phyloP scores from a whole-genome alignment of 306 rosid species.

The Begonia fuchsioides region DNA sequence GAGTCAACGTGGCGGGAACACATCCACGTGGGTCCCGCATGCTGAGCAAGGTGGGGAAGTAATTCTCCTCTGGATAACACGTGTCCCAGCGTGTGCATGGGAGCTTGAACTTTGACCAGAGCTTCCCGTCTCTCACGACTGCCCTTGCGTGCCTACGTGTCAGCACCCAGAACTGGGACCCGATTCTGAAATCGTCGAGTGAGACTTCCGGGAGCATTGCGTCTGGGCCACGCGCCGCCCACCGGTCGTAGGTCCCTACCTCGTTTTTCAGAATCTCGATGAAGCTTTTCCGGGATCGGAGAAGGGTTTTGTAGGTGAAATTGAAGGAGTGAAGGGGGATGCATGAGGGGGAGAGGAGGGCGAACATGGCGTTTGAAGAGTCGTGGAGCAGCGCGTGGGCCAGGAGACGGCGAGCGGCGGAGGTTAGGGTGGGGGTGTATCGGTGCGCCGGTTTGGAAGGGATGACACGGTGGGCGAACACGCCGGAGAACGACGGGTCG shows the following conservation, averaged over 20 bases:
- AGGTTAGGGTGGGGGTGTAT: constrained; percentile 25
- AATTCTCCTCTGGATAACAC: constrained; percentile 64
- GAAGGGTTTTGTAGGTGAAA: constrained; percentile 36
- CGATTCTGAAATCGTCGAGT: constrained; percentile 41
- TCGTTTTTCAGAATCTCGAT: constrained; percentile 48
- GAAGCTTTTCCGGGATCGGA: constrained; percentile 30
- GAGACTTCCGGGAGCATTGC: constrained; percentile 52
- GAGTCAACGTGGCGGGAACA: constrained; percentile 59
- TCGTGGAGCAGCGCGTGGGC: constrained; percentile 55
- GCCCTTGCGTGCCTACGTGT: constrained; percentile 61
- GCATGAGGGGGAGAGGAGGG: constrained; percentile 44
- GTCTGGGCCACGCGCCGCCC: constrained; percentile 55
- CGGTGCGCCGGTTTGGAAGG: constrained; percentile 32
- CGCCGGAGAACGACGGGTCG: constrained; percentile 40
- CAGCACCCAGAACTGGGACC: constrained; percentile 62
- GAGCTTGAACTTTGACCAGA: constrained; percentile 44
- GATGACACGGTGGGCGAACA: constrained; percentile 33
- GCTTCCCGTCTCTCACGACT: constrained; percentile 22
- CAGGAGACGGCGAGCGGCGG: constrained; percentile 42
- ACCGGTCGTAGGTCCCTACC: constrained; percentile 17
- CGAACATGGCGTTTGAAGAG: constrained; percentile 36
- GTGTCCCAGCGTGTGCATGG: constrained; percentile 31
- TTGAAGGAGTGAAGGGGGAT: constrained; percentile 51
- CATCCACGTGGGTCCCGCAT: constrained; percentile 37
- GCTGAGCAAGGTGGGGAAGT: constrained; percentile 58